phyloP scores from a whole-genome alignment of 2,329 filamentous ascomycete genomes.

The Ilyonectria sp. region DNA sequence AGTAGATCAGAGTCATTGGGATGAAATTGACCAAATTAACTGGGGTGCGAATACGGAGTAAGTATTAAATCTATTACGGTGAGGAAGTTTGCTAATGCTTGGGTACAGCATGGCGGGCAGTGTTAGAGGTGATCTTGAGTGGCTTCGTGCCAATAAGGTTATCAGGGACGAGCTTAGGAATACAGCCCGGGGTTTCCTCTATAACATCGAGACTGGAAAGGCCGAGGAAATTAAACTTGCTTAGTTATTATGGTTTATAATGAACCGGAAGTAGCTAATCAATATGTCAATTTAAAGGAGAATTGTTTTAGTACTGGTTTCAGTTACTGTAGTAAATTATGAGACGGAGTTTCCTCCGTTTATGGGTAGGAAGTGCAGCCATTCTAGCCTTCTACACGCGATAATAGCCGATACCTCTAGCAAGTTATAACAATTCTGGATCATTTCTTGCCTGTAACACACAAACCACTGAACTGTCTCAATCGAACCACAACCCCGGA shows the following conservation, averaged over 20 bases:
- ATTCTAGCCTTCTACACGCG: too few species aligned
- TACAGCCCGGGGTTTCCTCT: conserved; percentile 10
- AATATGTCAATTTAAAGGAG: not conserved
- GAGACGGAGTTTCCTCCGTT: too few species aligned
- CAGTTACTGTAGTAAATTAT: too few species aligned
- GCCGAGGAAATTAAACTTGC: conserved; percentile 7
- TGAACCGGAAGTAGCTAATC: not conserved
- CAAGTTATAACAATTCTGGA: too few species aligned
- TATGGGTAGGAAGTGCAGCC: too few species aligned
- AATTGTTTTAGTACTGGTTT: not conserved
- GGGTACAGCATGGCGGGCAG: conserved; percentile 9
- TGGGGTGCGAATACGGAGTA: conserved; percentile 16
- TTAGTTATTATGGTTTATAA: not conserved
- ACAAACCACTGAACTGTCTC: too few species aligned
- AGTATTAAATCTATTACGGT: conserved; percentile 6
- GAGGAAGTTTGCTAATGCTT: not conserved
- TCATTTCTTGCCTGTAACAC: too few species aligned
- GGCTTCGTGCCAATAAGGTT: conserved; percentile 7
- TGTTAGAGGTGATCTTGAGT: conserved; percentile 12
- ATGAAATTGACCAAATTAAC: conserved; percentile 4
- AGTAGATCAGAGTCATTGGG: conserved; percentile 11
- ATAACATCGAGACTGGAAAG: conserved; percentile 7
- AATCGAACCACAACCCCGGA: too few species aligned
- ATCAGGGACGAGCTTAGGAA: conserved; percentile 10
- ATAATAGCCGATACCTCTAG: too few species aligned